Conservation (phyloP, 805 yeast species). For the Metschnikowia picachoensis region DNA sequence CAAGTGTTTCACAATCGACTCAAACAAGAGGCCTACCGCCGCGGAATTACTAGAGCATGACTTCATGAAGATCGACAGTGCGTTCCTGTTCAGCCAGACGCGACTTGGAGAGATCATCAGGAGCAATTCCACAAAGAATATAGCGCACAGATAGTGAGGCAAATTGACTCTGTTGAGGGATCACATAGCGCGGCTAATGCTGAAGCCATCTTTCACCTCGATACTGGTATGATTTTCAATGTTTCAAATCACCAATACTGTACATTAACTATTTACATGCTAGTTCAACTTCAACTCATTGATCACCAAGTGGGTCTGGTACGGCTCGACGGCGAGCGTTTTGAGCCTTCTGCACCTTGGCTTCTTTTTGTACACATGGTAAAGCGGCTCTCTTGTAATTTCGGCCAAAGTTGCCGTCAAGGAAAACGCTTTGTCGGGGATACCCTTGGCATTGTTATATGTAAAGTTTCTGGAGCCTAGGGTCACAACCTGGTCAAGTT, state of each 20-base stretch:
- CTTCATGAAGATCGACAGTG: constrained; percentile 41
- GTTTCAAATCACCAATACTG: not conserved
- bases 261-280: constrained; percentile 15
- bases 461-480: constrained; percentile 85
- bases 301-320: constrained; percentile 73
- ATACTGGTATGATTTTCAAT: too few species aligned
- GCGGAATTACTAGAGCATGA: constrained; percentile 51
- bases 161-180: too few species aligned
- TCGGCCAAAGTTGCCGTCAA: constrained; percentile 81
- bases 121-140: constrained; percentile 13
- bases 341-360: constrained; percentile 75
- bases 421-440: constrained; percentile 49
- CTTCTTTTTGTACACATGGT: constrained; percentile 52
- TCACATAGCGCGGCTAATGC: too few species aligned
- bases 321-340: constrained; percentile 71
- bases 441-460: constrained; percentile 40
- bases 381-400: constrained; percentile 76
- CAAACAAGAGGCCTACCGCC: constrained; percentile 89
- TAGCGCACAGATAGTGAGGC: not conserved
- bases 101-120: constrained; percentile 52
- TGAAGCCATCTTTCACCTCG: too few species aligned
- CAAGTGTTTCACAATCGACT: constrained; percentile 68
- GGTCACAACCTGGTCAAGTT: constrained; percentile 69
- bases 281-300: constrained; percentile 60
- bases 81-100: constrained; percentile 52